Base-by-base conservation (phyloP, 1,284 basidiomycete species). In the Ceratobasidium sp. region DNA sequence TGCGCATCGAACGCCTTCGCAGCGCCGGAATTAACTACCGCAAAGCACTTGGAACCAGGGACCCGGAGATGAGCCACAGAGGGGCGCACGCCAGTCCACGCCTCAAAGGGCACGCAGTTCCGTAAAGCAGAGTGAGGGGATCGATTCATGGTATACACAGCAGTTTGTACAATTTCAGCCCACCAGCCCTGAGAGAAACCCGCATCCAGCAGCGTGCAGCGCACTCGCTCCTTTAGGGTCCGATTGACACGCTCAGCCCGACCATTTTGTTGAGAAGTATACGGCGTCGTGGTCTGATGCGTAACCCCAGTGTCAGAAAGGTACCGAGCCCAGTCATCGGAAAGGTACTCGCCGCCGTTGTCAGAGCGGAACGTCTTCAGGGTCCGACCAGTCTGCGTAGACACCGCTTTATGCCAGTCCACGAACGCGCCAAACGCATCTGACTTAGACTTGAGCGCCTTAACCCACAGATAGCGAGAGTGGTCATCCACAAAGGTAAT, bases 321-420 rank as follows among this genome's bases (percentile, higher is more conserved):
- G 63, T 62, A 78, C 6, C 64, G 54, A 9, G 13, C 11, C 23
- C 77, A 75, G 1, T 50, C 72, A 3, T 62, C 72, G 1, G 49
- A 73, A 0, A 76, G 66, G 66, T 77, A 81, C 73, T 82, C 79
- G 2, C 78, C 78, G 23, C 81, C 81, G 30, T 80, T 79, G 75
- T 83, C 79, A 38, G 77, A 73, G 1, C 79, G 73, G 2, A 82
- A 28, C 4, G 47, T 64, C 55, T 79, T 76, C 44, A 79, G 55
- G 43, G 72, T 75, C 16, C n/a, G 9, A 0, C 76, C 77, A 14
- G 76, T 75, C 26, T 75, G 63, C 30, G 73, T 77, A 62, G 81
- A 77, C 7, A 76, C 74, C 23, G 44, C 59, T 2, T 74, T 74
- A 23, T 77, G 73, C 71, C 75, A 81, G 13, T 73, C 46, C 64